Conservation (phyloP, 2,329 filamentous ascomycete species). For the Aschersonia sp. region DNA sequence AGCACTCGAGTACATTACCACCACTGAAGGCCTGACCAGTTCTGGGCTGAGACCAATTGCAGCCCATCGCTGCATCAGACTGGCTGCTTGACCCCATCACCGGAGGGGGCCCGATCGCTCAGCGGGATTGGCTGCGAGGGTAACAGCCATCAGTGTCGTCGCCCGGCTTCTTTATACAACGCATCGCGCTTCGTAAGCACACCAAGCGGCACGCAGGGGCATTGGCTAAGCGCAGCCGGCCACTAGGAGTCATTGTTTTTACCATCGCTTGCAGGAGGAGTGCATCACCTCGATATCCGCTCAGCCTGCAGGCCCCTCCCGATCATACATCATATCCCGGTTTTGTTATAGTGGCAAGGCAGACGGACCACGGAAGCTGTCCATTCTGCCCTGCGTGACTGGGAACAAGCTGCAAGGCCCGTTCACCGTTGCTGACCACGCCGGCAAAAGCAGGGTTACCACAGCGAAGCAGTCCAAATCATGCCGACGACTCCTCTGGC, state of each 20-base stretch:
- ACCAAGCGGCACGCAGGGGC: neutral
- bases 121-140: neutral
- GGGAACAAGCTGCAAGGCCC: neutral
- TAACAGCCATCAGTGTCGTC: neutral
- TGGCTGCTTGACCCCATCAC: too few relatives aligned
- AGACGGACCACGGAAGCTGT: neutral
- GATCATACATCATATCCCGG: neutral
- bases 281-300: neutral
- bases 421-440: neutral
- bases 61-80: too few relatives aligned
- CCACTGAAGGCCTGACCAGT: neutral
- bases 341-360: neutral
- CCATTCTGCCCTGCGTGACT: neutral
- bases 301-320: neutral
- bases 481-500: conserved; percentile 17
- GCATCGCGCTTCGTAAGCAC: neutral
- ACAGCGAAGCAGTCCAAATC: conserved; percentile 4
- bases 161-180: neutral
- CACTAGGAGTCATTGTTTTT: neutral
- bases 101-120: too few relatives aligned
- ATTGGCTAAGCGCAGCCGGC: neutral
- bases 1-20: too few relatives aligned
- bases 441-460: neutral
- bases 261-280: neutral
- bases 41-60: neutral